These are phyloP conservation scores for Rhododendron mucronatum DNA, from an alignment of 148 eudicot species.

Conservation along the genomic window DNA sequence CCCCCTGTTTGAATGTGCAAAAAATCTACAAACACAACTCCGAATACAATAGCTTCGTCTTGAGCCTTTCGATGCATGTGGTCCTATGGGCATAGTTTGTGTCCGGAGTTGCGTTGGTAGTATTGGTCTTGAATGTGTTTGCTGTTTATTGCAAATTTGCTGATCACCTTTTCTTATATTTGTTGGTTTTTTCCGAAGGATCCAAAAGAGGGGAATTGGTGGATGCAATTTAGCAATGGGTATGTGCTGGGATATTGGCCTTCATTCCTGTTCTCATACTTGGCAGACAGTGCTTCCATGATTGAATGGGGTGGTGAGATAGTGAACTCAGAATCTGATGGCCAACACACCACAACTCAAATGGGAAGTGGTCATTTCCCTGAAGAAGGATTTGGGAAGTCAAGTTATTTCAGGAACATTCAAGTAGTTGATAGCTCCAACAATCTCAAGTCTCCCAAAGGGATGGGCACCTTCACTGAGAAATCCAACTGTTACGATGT, in stretches of 20 bases:
- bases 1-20: not conserved
- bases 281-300: conserved; percentile 95
- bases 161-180: not conserved
- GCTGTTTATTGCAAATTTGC: not conserved
- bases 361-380: conserved; percentile 98
- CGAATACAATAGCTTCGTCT: not conserved
- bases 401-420: conserved; percentile 91
- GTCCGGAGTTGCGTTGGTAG: not conserved
- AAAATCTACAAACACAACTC: not conserved
- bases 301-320: conserved; percentile 98
- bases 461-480: conserved; percentile 86
- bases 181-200: conserved; percentile 35
- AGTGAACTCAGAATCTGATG: conserved; percentile 79
- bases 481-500: conserved; percentile 90
- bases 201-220: conserved; percentile 94
- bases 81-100: not conserved
- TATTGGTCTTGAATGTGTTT: not conserved
- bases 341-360: conserved; percentile 86
- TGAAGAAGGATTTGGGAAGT: conserved; percentile 89
- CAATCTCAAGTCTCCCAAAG: conserved; percentile 88
- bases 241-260: conserved; percentile 94
- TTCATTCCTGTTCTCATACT: conserved; percentile 86
- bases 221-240: conserved; percentile 93
- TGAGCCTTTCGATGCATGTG: not conserved
- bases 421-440: conserved; percentile 86